phyloP scores from a whole-genome alignment of 768 basidiomycete genomes.

The Mrakia blollopis region DNA sequence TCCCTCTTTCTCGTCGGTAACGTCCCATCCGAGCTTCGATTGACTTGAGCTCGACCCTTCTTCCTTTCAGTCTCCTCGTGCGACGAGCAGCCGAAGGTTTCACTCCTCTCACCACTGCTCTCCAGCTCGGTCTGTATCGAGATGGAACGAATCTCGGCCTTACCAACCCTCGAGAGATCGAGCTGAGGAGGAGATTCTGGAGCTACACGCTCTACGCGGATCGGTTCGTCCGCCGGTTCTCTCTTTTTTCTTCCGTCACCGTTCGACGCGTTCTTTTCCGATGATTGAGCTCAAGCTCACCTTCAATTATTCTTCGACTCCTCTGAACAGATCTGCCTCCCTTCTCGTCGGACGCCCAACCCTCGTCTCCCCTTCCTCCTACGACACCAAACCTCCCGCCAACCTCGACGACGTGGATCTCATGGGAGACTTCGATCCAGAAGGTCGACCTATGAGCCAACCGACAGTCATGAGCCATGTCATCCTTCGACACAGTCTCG shows the following conservation, averaged over 20 bases:
- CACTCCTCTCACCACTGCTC: constrained; percentile 45
- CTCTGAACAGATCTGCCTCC: constrained; percentile 38
- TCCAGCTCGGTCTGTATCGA: constrained; percentile 45
- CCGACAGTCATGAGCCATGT: constrained; percentile 46
- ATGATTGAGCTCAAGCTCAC: too few relatives aligned
- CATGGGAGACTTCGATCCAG: constrained; percentile 41
- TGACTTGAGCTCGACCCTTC: neutral
- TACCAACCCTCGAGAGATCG: constrained; percentile 44
- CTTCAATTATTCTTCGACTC: too few relatives aligned
- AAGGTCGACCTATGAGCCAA: constrained; percentile 43
- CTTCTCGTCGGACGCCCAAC: constrained; percentile 45
- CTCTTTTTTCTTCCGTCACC: too few relatives aligned
- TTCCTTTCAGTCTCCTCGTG: constrained; percentile 41
- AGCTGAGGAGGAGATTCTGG: constrained; percentile 45
- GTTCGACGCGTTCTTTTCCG: too few relatives aligned
- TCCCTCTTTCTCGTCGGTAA: too few relatives aligned
- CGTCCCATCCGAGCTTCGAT: neutral
- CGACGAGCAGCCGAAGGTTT: constrained; percentile 46
- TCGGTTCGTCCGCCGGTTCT: constrained; percentile 14
- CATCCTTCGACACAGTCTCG: constrained; percentile 40
- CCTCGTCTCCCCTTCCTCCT: constrained; percentile 44
- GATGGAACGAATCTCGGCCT: constrained; percentile 45
- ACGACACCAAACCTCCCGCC: constrained; percentile 44
- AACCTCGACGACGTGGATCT: constrained; percentile 46
- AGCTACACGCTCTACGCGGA: constrained; percentile 45